A percentile compares a stretch with the other conserved stretches of the same genome.
phyloP scores from a whole-genome alignment of 2,329 filamentous ascomycete species.

The Colletotrichum acutatum region DNA sequence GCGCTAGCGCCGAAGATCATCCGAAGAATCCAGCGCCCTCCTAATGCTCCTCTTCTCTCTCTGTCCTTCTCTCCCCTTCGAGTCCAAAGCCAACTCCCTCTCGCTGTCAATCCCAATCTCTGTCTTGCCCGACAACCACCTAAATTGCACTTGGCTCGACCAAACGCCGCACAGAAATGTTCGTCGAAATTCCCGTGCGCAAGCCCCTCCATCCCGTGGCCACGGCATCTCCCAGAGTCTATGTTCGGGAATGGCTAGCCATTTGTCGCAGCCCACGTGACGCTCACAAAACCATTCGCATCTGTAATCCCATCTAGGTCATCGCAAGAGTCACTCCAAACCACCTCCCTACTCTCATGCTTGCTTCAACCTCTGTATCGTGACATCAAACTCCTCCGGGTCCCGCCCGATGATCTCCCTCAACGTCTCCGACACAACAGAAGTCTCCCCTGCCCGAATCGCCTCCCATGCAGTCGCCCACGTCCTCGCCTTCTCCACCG shows the following conservation, averaged over 20 bases:
- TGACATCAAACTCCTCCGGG: constrained; percentile 54
- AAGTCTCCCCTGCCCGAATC: constrained; percentile 55
- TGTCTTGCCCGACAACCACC: background rate
- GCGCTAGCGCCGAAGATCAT: no score
- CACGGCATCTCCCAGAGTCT: background rate
- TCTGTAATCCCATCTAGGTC: no score
- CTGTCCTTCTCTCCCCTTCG: no score
- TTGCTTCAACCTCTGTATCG: constrained; percentile 32
- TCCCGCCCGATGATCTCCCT: constrained; percentile 52
- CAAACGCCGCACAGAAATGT: background rate
- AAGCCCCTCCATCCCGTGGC: background rate
- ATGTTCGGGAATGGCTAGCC: background rate
- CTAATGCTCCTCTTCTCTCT: no score
- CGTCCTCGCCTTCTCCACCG: constrained; percentile 49
- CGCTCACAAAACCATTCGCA: no score
- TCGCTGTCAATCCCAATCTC: background rate
- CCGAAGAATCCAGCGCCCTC: no score
- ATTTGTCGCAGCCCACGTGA: no score
- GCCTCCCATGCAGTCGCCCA: constrained; percentile 61
- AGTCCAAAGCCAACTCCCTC: no score
- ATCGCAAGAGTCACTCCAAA: background rate
- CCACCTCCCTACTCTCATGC: background rate
- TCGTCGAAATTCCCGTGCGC: background rate
- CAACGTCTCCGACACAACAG: constrained; percentile 51
- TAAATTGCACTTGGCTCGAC: background rate